These are phyloP conservation scores for Diplogelasinospora grovesii DNA, from an alignment of 495 filamentous ascomycete genomes.

Conservation along the genomic window DNA sequence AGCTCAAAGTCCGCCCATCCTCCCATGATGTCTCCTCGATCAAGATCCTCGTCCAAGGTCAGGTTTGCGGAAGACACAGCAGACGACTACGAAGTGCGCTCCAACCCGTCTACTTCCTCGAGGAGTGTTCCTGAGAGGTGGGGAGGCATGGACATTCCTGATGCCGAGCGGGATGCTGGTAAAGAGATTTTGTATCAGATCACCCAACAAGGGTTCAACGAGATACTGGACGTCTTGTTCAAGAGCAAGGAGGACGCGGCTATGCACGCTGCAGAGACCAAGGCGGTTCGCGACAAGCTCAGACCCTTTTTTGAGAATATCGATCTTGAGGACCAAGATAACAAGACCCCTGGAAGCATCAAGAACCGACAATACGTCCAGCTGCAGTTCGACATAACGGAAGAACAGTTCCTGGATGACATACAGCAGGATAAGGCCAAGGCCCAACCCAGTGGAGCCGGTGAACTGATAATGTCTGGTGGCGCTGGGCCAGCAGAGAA, in stretches of 20 bases:
- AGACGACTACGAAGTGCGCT: conserved; percentile 67
- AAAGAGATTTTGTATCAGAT: conserved; percentile 88
- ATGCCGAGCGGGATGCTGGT: conserved; percentile 72
- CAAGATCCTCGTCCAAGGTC: conserved; percentile 77
- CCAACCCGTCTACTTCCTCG: conserved; percentile 74
- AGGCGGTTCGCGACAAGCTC: conserved; percentile 52
- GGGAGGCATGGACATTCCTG: conserved; percentile 76
- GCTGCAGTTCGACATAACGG: no score
- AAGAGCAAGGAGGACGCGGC: conserved; percentile 69
- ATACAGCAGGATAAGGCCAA: no score
- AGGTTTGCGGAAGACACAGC: conserved; percentile 71
- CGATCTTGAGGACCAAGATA: conserved; percentile 35
- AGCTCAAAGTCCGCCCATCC: conserved; percentile 34
- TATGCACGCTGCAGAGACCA: conserved; percentile 59
- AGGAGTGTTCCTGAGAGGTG: conserved; percentile 74
- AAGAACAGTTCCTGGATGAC: no score
- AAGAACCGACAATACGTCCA: no score
- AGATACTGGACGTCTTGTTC: conserved; percentile 82
- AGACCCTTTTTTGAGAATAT: conserved; percentile 41
- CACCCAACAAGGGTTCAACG: conserved; percentile 84
- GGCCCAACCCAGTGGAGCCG: no score
- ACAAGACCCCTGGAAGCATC: no score
- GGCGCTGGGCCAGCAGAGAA: no score
- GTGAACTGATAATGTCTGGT: no score
- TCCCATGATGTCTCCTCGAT: conserved; percentile 54